A percentile compares a stretch with the other conserved stretches of the same genome.
These are phyloP conservation scores for Dendrobium chrysotoxum DNA, from an alignment of 106 monocot genomes.

Conservation along the genomic window DNA sequence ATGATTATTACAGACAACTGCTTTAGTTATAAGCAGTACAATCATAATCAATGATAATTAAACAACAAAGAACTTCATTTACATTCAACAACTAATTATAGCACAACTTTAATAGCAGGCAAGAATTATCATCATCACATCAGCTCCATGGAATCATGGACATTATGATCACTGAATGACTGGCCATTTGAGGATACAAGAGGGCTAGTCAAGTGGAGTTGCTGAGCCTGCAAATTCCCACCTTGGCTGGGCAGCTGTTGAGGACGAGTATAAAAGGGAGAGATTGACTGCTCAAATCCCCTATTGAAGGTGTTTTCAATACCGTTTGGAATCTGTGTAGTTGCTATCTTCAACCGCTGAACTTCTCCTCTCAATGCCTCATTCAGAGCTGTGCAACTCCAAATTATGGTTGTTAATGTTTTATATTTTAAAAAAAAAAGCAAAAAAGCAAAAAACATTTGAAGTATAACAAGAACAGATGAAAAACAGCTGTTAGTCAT, in stretches of 20 bases:
- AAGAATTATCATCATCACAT: conserved; percentile 4
- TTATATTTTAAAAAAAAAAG: too few relatives aligned
- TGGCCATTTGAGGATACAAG: conserved; percentile 21
- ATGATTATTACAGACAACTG: not conserved
- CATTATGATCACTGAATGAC: conserved; percentile 15
- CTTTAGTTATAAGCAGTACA: not conserved
- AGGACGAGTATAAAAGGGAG: not conserved
- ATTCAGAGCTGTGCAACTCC: conserved; percentile 41
- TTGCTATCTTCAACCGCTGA: conserved; percentile 69
- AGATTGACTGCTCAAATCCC: conserved; percentile 21
- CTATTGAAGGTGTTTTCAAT: conserved; percentile 30
- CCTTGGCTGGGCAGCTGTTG: not conserved
- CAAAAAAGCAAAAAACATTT: too few relatives aligned
- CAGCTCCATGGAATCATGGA: conserved; percentile 55
- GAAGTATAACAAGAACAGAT: too few relatives aligned
- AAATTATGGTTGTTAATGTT: too few relatives aligned
- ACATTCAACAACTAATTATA: not conserved
- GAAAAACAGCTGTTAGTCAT: too few relatives aligned
- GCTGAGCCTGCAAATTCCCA: conserved; percentile 17
- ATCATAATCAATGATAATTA: not conserved
- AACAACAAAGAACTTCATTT: not conserved
- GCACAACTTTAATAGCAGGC: not conserved
- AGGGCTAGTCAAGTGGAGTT: conserved; percentile 4
- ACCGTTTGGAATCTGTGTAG: conserved; percentile 33
- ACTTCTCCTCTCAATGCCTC: conserved; percentile 70